phyloP scores from a whole-genome alignment of 441 rosid species.

The Viola pubescens region DNA sequence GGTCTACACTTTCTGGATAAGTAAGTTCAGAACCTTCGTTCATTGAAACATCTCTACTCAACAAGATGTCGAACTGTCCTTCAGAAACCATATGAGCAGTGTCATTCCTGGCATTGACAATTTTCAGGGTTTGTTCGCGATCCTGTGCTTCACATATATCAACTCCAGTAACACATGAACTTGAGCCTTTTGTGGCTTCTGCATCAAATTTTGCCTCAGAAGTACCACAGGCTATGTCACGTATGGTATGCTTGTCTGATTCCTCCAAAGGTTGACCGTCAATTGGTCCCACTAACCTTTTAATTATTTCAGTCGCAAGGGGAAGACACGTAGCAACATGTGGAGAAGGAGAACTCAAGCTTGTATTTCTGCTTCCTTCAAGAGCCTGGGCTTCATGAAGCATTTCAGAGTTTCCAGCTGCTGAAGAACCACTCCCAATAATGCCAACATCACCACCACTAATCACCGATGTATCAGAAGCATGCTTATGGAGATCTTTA shows the following conservation, averaged over 20 bases:
- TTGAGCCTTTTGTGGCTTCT: slow-evolving; percentile 19
- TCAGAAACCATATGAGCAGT: slow-evolving; percentile 23
- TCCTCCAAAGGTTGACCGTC: slow-evolving; percentile 21
- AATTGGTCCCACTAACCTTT: slow-evolving; percentile 16
- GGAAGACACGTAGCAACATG: slow-evolving; percentile 22
- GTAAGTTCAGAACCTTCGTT: slow-evolving; percentile 11
- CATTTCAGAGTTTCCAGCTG: slow-evolving; percentile 15
- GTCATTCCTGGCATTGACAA: slow-evolving; percentile 7
- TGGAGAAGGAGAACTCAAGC: slow-evolving; percentile 24
- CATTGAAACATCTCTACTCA: slow-evolving; percentile 10
- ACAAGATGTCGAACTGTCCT: slow-evolving; percentile 11
- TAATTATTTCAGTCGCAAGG: slow-evolving; percentile 16
- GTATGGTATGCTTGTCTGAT: slow-evolving; percentile 10
- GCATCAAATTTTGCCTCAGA: slow-evolving; percentile 21
- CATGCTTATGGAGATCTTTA: slow-evolving; percentile 17
- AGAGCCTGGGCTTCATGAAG: slow-evolving; percentile 31
- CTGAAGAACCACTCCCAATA: slow-evolving; percentile 12
- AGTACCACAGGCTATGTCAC: slow-evolving; percentile 14
- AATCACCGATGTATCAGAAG: slow-evolving; percentile 12
- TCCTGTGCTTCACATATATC: slow-evolving; percentile 16
- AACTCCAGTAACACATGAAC: slow-evolving; percentile 15
- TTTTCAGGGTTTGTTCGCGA: slow-evolving; percentile 16
- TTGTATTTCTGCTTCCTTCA: slow-evolving; percentile 22
- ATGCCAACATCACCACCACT: slow-evolving; percentile 9
- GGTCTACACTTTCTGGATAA: slow-evolving; percentile 12